These are phyloP conservation scores for Scortechinia acanthostroma DNA, from an alignment of 2,329 filamentous ascomycete species.

Conservation along the genomic window DNA sequence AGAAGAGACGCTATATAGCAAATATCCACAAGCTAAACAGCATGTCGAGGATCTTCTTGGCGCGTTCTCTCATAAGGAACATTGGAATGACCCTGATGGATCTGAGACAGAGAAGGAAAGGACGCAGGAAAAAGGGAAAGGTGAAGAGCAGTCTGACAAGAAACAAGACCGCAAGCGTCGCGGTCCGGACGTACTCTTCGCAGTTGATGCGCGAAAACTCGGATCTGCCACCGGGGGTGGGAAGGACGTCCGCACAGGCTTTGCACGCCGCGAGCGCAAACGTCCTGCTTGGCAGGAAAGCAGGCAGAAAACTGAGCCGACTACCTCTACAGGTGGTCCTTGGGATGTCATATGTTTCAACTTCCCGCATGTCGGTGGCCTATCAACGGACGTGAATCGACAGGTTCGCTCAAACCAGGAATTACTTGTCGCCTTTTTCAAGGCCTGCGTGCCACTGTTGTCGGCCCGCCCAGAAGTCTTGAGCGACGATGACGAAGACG, in stretches of 20 bases:
- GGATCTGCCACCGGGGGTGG: background rate
- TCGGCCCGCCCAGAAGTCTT: no score
- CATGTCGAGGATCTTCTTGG: background rate
- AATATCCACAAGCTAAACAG: background rate
- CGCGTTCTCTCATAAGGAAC: background rate
- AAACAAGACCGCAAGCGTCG: background rate
- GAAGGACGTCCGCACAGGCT: background rate
- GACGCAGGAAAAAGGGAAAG: background rate
- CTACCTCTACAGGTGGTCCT: background rate
- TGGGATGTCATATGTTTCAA: slow-evolving; percentile 3
- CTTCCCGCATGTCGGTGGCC: slow-evolving; percentile 1
- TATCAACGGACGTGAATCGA: background rate
- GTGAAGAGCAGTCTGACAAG: background rate
- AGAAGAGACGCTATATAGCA: background rate
- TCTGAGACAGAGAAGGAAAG: background rate
- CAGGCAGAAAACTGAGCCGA: background rate
- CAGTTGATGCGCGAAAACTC: background rate
- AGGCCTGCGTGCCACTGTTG: background rate
- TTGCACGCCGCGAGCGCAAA: background rate
- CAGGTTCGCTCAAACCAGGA: background rate
- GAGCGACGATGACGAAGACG: background rate
- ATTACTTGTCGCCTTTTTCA: background rate
- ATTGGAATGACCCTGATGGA: background rate
- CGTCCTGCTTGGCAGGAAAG: background rate
- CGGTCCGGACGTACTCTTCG: background rate